Percentiles rank a stretch among this genome's conserved stretches.
These are phyloP conservation scores for Penicillium desertorum DNA, from an alignment of 495 filamentous ascomycete species.

Conservation along the genomic window DNA sequence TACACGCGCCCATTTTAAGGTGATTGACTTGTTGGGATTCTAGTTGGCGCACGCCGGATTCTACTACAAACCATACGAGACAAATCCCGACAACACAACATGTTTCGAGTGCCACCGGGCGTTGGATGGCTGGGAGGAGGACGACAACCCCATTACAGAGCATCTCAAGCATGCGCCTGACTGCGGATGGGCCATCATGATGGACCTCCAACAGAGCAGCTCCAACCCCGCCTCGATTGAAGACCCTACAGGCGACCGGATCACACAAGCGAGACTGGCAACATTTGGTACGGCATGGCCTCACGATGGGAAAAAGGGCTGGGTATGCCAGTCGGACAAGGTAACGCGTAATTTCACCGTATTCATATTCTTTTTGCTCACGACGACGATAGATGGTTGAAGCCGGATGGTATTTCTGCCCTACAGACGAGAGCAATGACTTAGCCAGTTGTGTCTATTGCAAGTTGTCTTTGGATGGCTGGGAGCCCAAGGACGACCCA, in stretches of 20 bases:
- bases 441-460: slow-evolving; percentile 88
- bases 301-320: slow-evolving; percentile 82
- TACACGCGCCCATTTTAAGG: slow-evolving; percentile 1
- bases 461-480: slow-evolving; percentile 78
- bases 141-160: slow-evolving; percentile 76
- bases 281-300: slow-evolving; percentile 83
- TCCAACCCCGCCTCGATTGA: slow-evolving; percentile 63
- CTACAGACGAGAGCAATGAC: slow-evolving; percentile 75
- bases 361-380: slow-evolving; percentile 20
- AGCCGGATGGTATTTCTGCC: slow-evolving; percentile 91
- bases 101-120: slow-evolving; percentile 81
- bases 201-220: slow-evolving; percentile 63
- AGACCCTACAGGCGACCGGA: slow-evolving; percentile 67
- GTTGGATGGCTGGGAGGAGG: slow-evolving; percentile 85
- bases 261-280: slow-evolving; percentile 71
- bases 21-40: slow-evolving; percentile 19
- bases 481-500: slow-evolving; percentile 89
- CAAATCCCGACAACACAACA: slow-evolving; percentile 79
- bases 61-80: slow-evolving; percentile 73
- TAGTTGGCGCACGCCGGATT: slow-evolving; percentile 90
- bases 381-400: slow-evolving; percentile 69
- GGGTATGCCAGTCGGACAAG: slow-evolving; percentile 84
- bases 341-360: slow-evolving; percentile 41
- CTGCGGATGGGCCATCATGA: slow-evolving; percentile 87
- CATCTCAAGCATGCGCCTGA: slow-evolving; percentile 77